Base-by-base conservation (phyloP, 1,284 basidiomycete genomes). In the Moesziomyces sp. region DNA sequence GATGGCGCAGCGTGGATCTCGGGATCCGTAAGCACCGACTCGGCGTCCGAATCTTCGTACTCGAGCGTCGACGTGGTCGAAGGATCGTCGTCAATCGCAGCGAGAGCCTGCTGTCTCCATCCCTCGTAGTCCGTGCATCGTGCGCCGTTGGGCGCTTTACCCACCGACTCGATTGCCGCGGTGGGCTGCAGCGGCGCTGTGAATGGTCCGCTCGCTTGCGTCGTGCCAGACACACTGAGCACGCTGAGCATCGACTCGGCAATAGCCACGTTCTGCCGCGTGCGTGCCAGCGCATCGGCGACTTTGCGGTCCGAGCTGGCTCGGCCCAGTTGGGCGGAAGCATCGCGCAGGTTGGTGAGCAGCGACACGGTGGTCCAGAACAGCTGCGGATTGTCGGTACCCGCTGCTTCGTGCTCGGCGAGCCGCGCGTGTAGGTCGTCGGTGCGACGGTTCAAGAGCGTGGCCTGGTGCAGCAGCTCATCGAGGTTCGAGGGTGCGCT, bases 1-100 rank as follows among this genome's bases (percentile, higher is more conserved):
- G 44, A 42, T 23, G n/a, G 48, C 30, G 30, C 5, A 9, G 56
- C 46, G 52, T 65, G 58, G 24, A 62, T 56, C 10, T 62, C 66
- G 13, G 66, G 71, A 38, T 74, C 71, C 18, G 71, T 69, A 21
- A 74, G 58, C 40, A 65, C 47, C 3, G 71, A 74, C 10, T 68
- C 65, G 5, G 71, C 28, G 3, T 62, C 61, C 5, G 71, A 74
- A 2, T 10, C 46, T 13, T 51, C 53, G n/a, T 64, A 45, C 9
- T 62, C 58, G 24, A 53, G 51, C 21, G 26, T 4, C 2, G 47
- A 21, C 3, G 44, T 44, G 21, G 11, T 9, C 13, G 58, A 58
- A 13, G 60, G 50, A 18, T 42, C 24, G 38, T 58, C 51, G 40
- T 64, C 50, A 47, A 62, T 26, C 0, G 50, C 52, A 3, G 66